These are phyloP conservation scores for Penstemon davidsonii DNA, from an alignment of 257 asterid genomes.

Conservation along the genomic window DNA sequence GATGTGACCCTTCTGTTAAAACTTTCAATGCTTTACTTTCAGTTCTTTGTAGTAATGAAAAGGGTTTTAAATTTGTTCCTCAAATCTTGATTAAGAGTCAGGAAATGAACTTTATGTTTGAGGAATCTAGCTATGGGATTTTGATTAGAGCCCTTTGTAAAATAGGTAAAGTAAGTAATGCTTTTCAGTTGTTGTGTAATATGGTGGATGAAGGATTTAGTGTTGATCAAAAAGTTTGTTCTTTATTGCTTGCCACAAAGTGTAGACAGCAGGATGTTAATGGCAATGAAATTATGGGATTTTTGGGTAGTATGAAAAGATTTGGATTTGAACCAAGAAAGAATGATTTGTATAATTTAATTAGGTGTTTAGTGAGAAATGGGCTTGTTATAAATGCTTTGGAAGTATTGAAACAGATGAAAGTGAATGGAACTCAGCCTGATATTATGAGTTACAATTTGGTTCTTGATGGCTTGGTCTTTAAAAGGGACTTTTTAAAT, in stretches of 20 bases:
- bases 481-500: conserved; percentile 34
- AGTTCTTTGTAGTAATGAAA: conserved; percentile 48
- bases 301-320: conserved; percentile 45
- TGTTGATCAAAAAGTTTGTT: conserved; percentile 47
- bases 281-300: conserved; percentile 37
- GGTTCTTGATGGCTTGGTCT: conserved; percentile 54
- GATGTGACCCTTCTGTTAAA: conserved; percentile 55
- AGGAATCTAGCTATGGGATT: conserved; percentile 55
- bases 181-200: conserved; percentile 45
- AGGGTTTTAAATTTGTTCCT: conserved; percentile 50
- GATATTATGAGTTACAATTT: conserved; percentile 53
- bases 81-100: conserved; percentile 41
- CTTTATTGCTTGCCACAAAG: conserved; percentile 52
- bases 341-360: conserved; percentile 53
- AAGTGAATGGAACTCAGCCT: conserved; percentile 37
- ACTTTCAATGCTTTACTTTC: conserved; percentile 55
- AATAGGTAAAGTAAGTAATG: conserved; percentile 42
- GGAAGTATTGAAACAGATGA: conserved; percentile 56
- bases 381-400: conserved; percentile 45
- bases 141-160: conserved; percentile 67
- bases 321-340: conserved; percentile 50
- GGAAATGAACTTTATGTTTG: conserved; percentile 54
- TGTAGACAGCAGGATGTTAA: conserved; percentile 33
- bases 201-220: conserved; percentile 56
- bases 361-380: conserved; percentile 43